phyloP scores from a whole-genome alignment of 441 rosid genomes.

The Mallotus repandus region DNA sequence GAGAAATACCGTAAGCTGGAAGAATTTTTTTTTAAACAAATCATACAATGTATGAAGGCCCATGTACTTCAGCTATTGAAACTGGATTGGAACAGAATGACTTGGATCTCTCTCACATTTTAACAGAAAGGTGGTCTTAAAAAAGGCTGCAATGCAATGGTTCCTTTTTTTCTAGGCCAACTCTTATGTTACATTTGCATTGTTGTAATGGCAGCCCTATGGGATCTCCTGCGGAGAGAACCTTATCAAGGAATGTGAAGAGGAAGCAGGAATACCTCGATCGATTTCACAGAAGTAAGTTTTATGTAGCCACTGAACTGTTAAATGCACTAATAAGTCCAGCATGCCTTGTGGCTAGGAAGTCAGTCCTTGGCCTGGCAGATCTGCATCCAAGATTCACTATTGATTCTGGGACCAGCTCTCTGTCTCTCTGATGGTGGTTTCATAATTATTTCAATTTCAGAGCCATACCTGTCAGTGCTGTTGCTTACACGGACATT shows the following conservation, averaged over 20 bases:
- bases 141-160: not conserved
- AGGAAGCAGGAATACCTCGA: constrained; percentile 83
- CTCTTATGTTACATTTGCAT: not conserved
- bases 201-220: constrained; percentile 56
- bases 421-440: constrained; percentile 3
- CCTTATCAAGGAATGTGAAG: constrained; percentile 85
- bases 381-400: not conserved
- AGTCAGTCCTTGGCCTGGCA: not conserved
- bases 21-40: too few relatives aligned
- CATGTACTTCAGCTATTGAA: not conserved
- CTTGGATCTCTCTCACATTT: not conserved
- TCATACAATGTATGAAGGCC: too few relatives aligned
- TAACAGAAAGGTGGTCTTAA: not conserved
- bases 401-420: not conserved
- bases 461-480: constrained; percentile 80
- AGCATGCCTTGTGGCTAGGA: constrained; percentile 1
- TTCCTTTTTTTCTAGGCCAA: not conserved
- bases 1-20: too few relatives aligned
- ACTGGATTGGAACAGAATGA: not conserved
- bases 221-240: constrained; percentile 75
- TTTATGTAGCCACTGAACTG: constrained; percentile 16
- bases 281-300: constrained; percentile 52
- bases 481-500: constrained; percentile 76
- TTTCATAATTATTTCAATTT: constrained; percentile 13
- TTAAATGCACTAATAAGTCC: not conserved